phyloP scores from a whole-genome alignment of 805 yeast genomes.

The Wickerhamiella galacta region DNA sequence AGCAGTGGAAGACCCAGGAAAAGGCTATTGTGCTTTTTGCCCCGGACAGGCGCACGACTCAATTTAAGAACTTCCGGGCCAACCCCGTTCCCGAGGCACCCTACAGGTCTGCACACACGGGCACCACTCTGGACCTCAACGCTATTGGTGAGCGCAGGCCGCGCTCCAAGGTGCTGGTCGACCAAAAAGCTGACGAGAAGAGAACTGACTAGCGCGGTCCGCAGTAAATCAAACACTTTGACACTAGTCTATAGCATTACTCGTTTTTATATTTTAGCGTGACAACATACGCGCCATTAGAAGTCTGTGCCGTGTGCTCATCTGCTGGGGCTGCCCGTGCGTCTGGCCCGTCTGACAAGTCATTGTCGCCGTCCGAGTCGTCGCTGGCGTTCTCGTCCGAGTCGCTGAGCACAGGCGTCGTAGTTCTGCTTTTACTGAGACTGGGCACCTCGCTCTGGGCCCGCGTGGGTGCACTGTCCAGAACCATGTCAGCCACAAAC shows the following conservation, averaged over 20 bases:
- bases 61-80: constrained; percentile 10
- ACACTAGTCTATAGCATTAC: background rate
- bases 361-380: constrained; percentile 1
- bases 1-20: constrained; percentile 4
- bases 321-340: background rate
- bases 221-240: background rate
- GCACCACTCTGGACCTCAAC: constrained; percentile 13
- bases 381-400: constrained; percentile 4
- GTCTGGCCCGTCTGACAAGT: background rate
- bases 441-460: background rate
- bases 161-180: constrained; percentile 9
- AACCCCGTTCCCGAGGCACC: constrained; percentile 20
- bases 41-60: constrained; percentile 10
- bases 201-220: too few relatives aligned
- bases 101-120: constrained; percentile 15
- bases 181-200: too few relatives aligned
- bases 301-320: background rate
- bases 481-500: constrained; percentile 23
- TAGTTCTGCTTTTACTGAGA: too few relatives aligned
- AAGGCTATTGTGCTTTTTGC: constrained; percentile 9
- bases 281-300: background rate
- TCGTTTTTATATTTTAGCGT: constrained; percentile 1
- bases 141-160: constrained; percentile 18
- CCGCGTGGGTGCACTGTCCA: constrained; percentile 9
- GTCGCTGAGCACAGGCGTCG: background rate